These are phyloP conservation scores for Gardenia jasminoides DNA, from an alignment of 257 asterid species.

Conservation along the genomic window DNA sequence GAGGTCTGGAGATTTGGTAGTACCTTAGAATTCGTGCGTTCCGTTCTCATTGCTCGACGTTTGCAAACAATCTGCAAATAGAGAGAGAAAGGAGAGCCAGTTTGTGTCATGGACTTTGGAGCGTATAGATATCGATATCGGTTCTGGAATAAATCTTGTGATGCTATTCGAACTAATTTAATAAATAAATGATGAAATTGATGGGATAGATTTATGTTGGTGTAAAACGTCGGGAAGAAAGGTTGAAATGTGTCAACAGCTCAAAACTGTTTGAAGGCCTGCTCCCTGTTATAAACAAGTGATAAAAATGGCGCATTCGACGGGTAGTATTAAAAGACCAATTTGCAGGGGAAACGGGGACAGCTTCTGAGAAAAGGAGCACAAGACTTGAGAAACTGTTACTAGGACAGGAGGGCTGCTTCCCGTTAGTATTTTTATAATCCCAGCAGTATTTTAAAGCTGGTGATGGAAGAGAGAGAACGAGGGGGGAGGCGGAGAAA, in stretches of 20 bases:
- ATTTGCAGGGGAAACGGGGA: slow-evolving; percentile 61
- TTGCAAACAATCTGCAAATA: slow-evolving; percentile 26
- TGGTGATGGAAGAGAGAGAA: slow-evolving; percentile 1
- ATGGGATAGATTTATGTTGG: slow-evolving; percentile 1
- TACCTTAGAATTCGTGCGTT: slow-evolving; percentile 45
- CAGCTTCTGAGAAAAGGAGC: slow-evolving; percentile 37
- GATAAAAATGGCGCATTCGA: slow-evolving; percentile 25
- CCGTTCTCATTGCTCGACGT: slow-evolving; percentile 52
- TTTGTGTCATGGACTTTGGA: slow-evolving; percentile 11
- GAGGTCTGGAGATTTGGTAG: neutral
- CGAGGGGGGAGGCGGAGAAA: slow-evolving; percentile 7
- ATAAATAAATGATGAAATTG: slow-evolving; percentile 4
- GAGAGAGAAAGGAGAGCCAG: slow-evolving; percentile 6
- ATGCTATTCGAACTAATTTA: slow-evolving; percentile 1
- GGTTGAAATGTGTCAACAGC: slow-evolving; percentile 34
- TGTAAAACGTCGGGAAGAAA: neutral
- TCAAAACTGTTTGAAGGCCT: slow-evolving; percentile 16
- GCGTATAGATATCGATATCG: slow-evolving; percentile 6
- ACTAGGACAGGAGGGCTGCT: neutral
- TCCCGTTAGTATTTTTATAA: too few species aligned
- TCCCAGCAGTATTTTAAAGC: neutral
- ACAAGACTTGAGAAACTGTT: slow-evolving; percentile 25
- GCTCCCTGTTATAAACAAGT: slow-evolving; percentile 25
- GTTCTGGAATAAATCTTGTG: slow-evolving; percentile 16
- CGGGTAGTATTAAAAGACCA: slow-evolving; percentile 28